Evolutionary conservation across 2,329 filamentous ascomycete species (phyloP).

Genomic region (Aspergillus sp.): DNA sequence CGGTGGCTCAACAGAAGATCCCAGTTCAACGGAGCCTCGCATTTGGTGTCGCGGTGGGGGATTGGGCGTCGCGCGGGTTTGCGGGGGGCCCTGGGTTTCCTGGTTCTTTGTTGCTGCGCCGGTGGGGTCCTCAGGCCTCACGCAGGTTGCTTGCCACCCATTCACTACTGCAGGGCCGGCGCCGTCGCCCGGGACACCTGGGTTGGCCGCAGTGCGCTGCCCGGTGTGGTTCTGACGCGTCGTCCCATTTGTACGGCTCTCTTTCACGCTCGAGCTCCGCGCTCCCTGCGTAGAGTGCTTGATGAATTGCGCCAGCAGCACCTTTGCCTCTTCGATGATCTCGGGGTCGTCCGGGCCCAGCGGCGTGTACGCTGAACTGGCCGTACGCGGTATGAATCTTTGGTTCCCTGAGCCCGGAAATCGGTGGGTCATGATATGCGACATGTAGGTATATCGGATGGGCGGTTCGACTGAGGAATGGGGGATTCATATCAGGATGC

Average conservation of each 20-base stretch:
- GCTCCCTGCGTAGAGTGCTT: constrained; percentile 10
- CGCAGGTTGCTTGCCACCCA: background rate
- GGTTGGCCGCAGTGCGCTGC: background rate
- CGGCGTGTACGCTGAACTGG: background rate
- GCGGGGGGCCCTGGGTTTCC: background rate
- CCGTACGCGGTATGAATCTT: background rate
- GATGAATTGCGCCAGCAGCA: constrained; percentile 28
- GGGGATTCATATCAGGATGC: background rate
- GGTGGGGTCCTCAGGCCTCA: background rate
- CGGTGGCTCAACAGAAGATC: too few relatives aligned
- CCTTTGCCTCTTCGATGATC: constrained; percentile 19
- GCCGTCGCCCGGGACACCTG: background rate
- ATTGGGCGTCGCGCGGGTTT: too few relatives aligned
- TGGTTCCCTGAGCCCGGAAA: background rate
- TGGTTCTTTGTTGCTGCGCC: background rate
- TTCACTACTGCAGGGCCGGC: background rate
- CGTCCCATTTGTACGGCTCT: background rate
- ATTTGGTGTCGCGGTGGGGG: too few relatives aligned
- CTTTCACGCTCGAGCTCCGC: background rate
- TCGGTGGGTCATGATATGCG: constrained; percentile 3
- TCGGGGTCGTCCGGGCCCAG: constrained; percentile 19
- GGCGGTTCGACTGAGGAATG: background rate
- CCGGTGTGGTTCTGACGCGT: background rate
- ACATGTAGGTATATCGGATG: background rate
- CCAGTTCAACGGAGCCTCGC: too few relatives aligned